phyloP scores from a whole-genome alignment of 164 flowering plant genomes.

The Vitis amurensis region DNA sequence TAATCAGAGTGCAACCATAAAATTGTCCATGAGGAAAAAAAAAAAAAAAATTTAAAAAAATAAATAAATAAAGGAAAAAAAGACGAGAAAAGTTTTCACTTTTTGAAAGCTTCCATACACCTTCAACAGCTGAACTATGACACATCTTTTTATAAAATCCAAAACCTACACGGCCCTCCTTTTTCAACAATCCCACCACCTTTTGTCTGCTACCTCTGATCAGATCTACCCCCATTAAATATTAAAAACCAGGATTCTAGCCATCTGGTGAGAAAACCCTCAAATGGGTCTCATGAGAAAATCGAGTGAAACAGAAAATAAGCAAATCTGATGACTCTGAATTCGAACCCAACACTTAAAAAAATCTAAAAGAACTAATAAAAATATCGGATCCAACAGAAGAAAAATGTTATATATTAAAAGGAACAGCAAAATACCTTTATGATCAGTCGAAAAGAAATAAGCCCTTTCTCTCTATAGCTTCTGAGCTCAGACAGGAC shows the following conservation, averaged over 20 bases:
- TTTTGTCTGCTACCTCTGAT: slow-evolving; percentile 18
- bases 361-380: background rate
- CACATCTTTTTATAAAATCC: background rate
- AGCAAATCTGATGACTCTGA: slow-evolving; percentile 11
- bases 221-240: slow-evolving; percentile 2
- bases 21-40: background rate
- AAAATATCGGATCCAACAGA: background rate
- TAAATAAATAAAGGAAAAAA: slow-evolving; percentile 11
- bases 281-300: slow-evolving; percentile 8
- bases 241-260: slow-evolving; percentile 4
- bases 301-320: background rate
- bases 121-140: slow-evolving; percentile 10
- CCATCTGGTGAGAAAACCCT: background rate
- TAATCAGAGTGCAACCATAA: background rate
- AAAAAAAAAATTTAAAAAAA: no score
- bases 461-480: background rate
- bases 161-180: background rate
- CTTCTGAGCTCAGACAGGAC: background rate
- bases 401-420: background rate
- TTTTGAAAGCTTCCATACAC: slow-evolving; percentile 17
- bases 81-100: slow-evolving; percentile 7
- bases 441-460: background rate
- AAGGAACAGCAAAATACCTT: background rate
- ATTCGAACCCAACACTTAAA: slow-evolving; percentile 20
- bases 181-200: slow-evolving; percentile 4